These are phyloP conservation scores for Buxus sempervirens DNA, from an alignment of 164 flowering plant genomes.

Conservation along the genomic window DNA sequence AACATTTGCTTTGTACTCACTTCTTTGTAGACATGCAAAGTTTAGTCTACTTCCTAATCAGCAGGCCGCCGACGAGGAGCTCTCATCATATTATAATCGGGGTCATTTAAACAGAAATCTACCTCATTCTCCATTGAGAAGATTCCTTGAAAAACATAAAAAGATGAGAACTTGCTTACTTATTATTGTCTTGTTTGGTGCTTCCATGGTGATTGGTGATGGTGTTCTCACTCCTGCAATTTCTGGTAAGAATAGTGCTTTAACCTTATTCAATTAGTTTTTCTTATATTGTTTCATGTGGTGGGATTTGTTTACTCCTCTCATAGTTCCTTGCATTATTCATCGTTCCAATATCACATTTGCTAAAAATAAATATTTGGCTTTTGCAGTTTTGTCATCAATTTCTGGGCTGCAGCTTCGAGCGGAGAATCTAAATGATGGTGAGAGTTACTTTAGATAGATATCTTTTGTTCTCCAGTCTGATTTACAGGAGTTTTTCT, in stretches of 20 bases:
- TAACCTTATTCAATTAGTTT: neutral
- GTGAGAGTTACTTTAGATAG: conserved; percentile 29
- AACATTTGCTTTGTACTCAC: too few relatives aligned
- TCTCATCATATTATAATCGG: conserved; percentile 45
- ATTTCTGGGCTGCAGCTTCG: conserved; percentile 51
- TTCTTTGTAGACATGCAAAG: conserved; percentile 65
- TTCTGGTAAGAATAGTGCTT: conserved; percentile 40
- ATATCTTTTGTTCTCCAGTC: neutral
- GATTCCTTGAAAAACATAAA: conserved; percentile 52
- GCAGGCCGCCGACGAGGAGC: conserved; percentile 74
- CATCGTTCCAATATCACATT: neutral
- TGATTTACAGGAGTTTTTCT: neutral
- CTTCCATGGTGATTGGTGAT: conserved; percentile 49
- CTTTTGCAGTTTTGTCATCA: conserved; percentile 58
- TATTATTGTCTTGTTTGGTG: conserved; percentile 55
- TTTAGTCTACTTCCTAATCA: conserved; percentile 58
- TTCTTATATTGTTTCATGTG: neutral
- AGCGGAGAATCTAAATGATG: conserved; percentile 22
- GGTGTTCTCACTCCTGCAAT: conserved; percentile 70
- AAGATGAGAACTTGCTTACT: conserved; percentile 44
- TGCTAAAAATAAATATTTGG: conserved; percentile 10
- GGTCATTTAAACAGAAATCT: conserved; percentile 21
- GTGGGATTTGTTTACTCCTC: neutral
- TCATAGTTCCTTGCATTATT: neutral
- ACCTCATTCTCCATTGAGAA: conserved; percentile 33